Evolutionary conservation across 2,329 filamentous ascomycete genomes (phyloP), one percentile per base, ranked within the genome.

Genomic region (Ceratocystis lukuohia): DNA sequence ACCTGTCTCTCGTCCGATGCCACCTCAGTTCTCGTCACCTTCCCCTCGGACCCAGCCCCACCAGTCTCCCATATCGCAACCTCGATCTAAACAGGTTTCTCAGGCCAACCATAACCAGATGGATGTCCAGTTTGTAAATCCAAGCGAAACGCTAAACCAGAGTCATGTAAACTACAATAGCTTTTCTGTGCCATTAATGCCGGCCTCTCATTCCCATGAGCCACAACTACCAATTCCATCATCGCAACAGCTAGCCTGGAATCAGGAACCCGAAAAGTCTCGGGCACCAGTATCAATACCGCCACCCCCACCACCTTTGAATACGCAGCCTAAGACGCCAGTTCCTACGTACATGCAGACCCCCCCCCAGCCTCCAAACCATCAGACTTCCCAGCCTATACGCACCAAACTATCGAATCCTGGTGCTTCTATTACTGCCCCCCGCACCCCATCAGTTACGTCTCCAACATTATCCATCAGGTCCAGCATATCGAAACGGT

Each of bases 401-500:
- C 66, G 77, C 76, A 64, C 73, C 71, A 17, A 78, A 75, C 65
- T 76, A 75, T 20, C 75, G 74, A 22, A 48, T 12, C n/a, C 53
- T 15, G 28, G 37, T 15, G 30, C 64, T 25, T 17, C 61, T 5
- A 20, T 15, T 5, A 53, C n/a, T 20, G 46, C 66, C 7, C 64
- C 66, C 6, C 64, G 64, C 74, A 68, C 76, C 10, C 76, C 76
- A 1, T 74, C 77, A 12, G 72, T 73, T 50, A 77, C 77, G 61
- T 79, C 77, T 3, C 77, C 77, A 1, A 75, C 76, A 4, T 71
- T 78, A 3, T 77, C 75, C 12, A 70, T 73, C 5, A 73, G 74
- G 41, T 78, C 77, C 0, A 75, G 74, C 68, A 75, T 78, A 33
- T 73, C 75, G 1, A 78, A 76, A 67, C 75, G 73, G 63, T 79